Evolutionary conservation across 495 filamentous ascomycete genomes (phyloP).

Genomic region (Aspergillus conjunctus): DNA sequence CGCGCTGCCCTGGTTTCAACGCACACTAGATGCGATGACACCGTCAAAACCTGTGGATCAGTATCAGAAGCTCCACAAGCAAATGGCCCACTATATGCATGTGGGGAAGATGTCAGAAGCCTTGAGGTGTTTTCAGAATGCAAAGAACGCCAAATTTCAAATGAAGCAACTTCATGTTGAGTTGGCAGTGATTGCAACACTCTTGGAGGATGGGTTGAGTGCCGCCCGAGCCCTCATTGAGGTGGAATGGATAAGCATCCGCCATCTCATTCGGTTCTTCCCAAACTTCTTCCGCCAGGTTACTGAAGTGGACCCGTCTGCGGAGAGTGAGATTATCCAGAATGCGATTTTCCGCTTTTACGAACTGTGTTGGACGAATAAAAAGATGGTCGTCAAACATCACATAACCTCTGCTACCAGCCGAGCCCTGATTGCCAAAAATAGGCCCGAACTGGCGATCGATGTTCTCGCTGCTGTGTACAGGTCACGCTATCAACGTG

Average conservation of each 20-base stretch:
- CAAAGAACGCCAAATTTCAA: conserved; percentile 29
- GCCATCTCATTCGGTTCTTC: conserved; percentile 26
- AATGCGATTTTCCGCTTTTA: conserved; percentile 46
- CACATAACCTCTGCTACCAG: conserved; percentile 34
- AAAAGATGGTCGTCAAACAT: conserved; percentile 37
- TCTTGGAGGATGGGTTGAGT: conserved; percentile 39
- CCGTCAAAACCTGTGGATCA: conserved; percentile 33
- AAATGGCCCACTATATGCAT: conserved; percentile 44
- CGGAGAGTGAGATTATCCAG: conserved; percentile 34
- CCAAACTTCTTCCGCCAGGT: conserved; percentile 47
- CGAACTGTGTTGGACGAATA: conserved; percentile 37
- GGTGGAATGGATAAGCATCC: conserved; percentile 31
- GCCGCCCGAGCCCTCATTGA: conserved; percentile 38
- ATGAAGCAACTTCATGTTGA: conserved; percentile 40
- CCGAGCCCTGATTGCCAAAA: conserved; percentile 32
- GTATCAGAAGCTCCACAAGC: conserved; percentile 39
- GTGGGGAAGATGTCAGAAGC: conserved; percentile 36
- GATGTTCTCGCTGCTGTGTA: conserved; percentile 43
- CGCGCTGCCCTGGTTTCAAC: conserved; percentile 30
- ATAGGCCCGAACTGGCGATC: conserved; percentile 32
- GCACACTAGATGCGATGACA: conserved; percentile 32
- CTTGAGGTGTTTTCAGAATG: conserved; percentile 31
- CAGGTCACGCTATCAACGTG: conserved; percentile 40
- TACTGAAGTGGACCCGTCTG: conserved; percentile 26
- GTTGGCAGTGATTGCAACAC: conserved; percentile 39